Evolutionary conservation across 2,329 filamentous ascomycete genomes (phyloP).

Genomic region (Aspergillus calidoustus): DNA sequence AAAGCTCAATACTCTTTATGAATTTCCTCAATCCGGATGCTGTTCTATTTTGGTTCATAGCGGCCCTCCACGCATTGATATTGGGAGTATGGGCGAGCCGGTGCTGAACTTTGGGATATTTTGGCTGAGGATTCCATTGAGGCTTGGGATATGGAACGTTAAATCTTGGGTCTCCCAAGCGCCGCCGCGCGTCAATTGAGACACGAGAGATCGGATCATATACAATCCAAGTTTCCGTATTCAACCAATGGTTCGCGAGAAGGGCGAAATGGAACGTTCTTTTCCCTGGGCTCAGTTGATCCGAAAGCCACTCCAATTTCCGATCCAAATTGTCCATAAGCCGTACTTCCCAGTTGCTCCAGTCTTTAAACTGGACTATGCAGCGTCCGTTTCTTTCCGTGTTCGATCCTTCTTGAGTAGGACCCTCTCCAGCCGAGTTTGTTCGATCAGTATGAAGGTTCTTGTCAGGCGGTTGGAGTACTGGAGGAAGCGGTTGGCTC

Average conservation of each 20-base stretch:
- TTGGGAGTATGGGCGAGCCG: conserved; percentile 32
- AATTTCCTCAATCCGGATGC: conserved; percentile 35
- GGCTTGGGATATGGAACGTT: conserved; percentile 36
- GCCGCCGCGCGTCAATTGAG: conserved; percentile 34
- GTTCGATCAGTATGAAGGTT: neutral
- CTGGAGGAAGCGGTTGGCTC: neutral
- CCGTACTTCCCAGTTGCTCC: conserved; percentile 43
- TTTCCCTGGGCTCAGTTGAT: conserved; percentile 44
- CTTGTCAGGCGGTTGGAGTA: neutral
- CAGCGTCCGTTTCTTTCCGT: neutral
- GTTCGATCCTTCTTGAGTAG: neutral
- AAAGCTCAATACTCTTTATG: conserved; percentile 37
- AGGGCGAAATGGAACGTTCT: conserved; percentile 46
- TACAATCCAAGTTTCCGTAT: conserved; percentile 45
- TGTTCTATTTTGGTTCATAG: conserved; percentile 41
- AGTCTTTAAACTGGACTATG: conserved; percentile 11
- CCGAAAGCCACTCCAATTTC: conserved; percentile 43
- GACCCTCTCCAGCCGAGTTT: neutral
- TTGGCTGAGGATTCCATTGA: conserved; percentile 27
- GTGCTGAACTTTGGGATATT: conserved; percentile 29
- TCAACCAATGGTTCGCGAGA: conserved; percentile 50
- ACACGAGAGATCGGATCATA: conserved; percentile 45
- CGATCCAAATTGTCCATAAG: conserved; percentile 41
- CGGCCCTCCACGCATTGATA: conserved; percentile 46
- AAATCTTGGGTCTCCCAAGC: conserved; percentile 42